phyloP scores from a whole-genome alignment of 1,139 yeast genomes.

The Blastobotrys arbuscula region DNA sequence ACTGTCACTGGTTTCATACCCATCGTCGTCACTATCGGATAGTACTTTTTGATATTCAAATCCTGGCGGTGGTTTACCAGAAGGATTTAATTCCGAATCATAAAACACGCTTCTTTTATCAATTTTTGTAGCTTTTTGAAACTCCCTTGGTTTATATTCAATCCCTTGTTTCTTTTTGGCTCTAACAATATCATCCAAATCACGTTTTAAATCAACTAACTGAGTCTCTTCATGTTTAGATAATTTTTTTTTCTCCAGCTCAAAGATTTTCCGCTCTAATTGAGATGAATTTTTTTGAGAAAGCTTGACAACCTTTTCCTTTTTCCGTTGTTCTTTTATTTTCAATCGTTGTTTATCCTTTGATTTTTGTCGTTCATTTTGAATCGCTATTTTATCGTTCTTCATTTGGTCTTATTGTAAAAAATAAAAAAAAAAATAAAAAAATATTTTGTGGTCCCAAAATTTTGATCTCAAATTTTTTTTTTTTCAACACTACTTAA shows the following conservation, averaged over 20 bases:
- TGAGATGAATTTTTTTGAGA: constrained; percentile 21
- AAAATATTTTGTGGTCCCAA: too few relatives aligned
- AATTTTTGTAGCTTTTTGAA: background rate
- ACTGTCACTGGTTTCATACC: constrained; percentile 20
- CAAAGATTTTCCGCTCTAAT: constrained; percentile 21
- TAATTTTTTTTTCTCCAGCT: constrained; percentile 15
- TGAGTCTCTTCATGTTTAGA: constrained; percentile 17
- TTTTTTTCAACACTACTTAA: background rate
- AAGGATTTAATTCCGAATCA: constrained; percentile 28
- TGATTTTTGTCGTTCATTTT: constrained; percentile 28
- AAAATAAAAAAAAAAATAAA: background rate
- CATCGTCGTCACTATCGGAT: constrained; percentile 20
- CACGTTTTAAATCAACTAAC: constrained; percentile 20
- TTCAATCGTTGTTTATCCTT: constrained; percentile 29
- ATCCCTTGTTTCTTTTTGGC: constrained; percentile 27
- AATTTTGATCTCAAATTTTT: background rate
- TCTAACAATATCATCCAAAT: constrained; percentile 21
- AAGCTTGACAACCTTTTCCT: constrained; percentile 21
- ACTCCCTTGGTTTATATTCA: constrained; percentile 5
- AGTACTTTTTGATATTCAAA: constrained; percentile 17
- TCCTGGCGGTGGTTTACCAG: constrained; percentile 27
- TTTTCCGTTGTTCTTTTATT: constrained; percentile 24
- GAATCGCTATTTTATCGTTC: constrained; percentile 20
- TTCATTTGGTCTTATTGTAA: constrained; percentile 10
- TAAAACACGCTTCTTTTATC: constrained; percentile 25